A percentile compares a stretch with the other conserved stretches of the same genome.
Conservation (phyloP, 1,284 basidiomycete genomes). For the Trichosporon coremiiforme region DNA sequence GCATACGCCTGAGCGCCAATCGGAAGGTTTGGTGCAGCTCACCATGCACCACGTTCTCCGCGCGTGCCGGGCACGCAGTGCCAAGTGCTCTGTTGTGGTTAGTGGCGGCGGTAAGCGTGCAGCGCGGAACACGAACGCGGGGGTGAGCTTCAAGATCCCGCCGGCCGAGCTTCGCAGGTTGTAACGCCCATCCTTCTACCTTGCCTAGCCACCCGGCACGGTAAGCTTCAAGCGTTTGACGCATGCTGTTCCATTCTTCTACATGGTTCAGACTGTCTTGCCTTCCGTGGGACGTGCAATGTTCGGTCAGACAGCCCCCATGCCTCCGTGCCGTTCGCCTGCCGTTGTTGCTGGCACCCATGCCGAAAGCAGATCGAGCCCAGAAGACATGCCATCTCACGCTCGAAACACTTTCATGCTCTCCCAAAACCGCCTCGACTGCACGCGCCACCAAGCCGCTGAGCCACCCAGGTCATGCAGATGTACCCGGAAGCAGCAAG, state of each 20-base stretch:
- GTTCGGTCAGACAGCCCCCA: background rate
- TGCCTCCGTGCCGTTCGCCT: conserved; percentile 3
- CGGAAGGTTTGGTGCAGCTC: background rate
- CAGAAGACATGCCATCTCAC: background rate
- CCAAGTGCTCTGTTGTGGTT: background rate
- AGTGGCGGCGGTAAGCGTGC: background rate
- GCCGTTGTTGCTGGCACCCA: background rate
- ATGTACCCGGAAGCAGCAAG: background rate
- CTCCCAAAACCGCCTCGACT: background rate
- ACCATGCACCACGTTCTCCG: background rate
- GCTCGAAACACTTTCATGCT: background rate
- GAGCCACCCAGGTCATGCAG: background rate
- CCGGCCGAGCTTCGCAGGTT: background rate
- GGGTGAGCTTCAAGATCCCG: background rate
- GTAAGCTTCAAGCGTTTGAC: conserved; percentile 7
- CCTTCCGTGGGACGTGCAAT: background rate
- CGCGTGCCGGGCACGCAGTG: conserved; percentile 1
- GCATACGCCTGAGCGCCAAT: background rate
- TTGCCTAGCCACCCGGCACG: background rate
- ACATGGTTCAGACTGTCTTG: background rate
- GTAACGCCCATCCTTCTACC: background rate
- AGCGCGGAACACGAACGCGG: background rate
- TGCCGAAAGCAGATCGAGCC: background rate
- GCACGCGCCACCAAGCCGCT: background rate
- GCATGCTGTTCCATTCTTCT: conserved; percentile 9